Conservation (phyloP, 2,329 filamentous ascomycete species). For the Botrytis squamosa region DNA sequence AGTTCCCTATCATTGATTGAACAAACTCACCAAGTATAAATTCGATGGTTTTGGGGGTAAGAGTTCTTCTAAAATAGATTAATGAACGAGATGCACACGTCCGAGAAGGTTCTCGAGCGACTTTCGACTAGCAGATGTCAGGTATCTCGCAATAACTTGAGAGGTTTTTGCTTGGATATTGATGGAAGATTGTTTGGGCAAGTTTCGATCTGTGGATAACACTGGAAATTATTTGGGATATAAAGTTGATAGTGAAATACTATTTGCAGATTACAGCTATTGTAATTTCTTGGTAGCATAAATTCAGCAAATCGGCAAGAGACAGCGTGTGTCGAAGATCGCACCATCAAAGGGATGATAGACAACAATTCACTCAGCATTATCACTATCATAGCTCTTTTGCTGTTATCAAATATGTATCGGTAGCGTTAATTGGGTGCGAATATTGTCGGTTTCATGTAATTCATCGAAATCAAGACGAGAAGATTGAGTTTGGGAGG, state of each 20-base stretch:
- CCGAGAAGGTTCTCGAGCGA: background rate
- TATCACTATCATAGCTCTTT: background rate
- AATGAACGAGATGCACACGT: no score
- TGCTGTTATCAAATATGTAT: background rate
- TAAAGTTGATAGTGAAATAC: fast-evolving
- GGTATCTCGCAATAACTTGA: background rate
- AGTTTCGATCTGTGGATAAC: background rate
- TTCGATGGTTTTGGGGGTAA: background rate
- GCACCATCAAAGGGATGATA: background rate
- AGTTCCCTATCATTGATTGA: background rate
- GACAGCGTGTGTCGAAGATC: fast-evolving
- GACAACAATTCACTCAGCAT: fast-evolving
- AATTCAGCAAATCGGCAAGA: background rate
- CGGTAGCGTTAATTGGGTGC: background rate
- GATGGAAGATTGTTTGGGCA: background rate
- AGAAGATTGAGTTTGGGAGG: background rate
- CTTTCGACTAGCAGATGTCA: background rate
- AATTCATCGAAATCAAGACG: no score
- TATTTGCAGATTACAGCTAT: background rate
- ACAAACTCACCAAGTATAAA: background rate
- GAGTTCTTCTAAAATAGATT: fast-evolving
- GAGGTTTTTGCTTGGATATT: background rate
- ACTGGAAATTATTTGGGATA: fast-evolving
- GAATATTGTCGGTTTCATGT: background rate
- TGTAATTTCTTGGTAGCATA: background rate